phyloP scores from a whole-genome alignment of 164 flowering plant genomes.

The Kingdonia uniflora region DNA sequence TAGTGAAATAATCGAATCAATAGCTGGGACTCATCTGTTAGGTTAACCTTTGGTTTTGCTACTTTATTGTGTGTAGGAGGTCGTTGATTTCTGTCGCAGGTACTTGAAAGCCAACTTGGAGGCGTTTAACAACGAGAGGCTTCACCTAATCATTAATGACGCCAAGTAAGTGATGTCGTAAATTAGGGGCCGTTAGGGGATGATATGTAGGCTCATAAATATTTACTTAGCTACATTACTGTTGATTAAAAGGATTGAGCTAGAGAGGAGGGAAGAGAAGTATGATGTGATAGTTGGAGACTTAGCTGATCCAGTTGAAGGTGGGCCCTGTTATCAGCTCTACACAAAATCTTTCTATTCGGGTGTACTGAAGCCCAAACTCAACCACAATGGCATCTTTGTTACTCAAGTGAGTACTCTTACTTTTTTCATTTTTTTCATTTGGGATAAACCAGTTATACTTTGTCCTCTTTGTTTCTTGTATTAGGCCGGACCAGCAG shows the following conservation, averaged over 20 bases:
- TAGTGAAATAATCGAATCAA: too few species aligned
- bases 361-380: slow-evolving; percentile 66
- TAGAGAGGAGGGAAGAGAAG: slow-evolving; percentile 47
- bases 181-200: too few species aligned
- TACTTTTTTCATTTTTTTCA: not conserved
- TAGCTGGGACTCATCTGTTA: too few species aligned
- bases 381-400: slow-evolving; percentile 67
- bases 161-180: slow-evolving; percentile 42
- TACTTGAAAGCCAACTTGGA: slow-evolving; percentile 46
- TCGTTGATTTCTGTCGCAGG: slow-evolving; percentile 69
- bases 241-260: slow-evolving; percentile 38
- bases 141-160: slow-evolving; percentile 64
- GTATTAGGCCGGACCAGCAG: slow-evolving; percentile 88
- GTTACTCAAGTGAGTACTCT: slow-evolving; percentile 62
- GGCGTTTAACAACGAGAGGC: slow-evolving; percentile 54
- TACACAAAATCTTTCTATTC: slow-evolving; percentile 85
- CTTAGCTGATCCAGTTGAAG: slow-evolving; percentile 84
- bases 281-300: slow-evolving; percentile 79
- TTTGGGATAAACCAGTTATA: not conserved
- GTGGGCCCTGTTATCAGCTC: slow-evolving; percentile 81
- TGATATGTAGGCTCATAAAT: not conserved
- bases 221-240: not conserved
- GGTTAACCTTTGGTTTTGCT: too few species aligned
- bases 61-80: slow-evolving; percentile 42
- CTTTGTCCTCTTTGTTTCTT: not conserved